These are phyloP conservation scores for Saururus chinensis DNA, from an alignment of 164 flowering plant species.

Conservation along the genomic window DNA sequence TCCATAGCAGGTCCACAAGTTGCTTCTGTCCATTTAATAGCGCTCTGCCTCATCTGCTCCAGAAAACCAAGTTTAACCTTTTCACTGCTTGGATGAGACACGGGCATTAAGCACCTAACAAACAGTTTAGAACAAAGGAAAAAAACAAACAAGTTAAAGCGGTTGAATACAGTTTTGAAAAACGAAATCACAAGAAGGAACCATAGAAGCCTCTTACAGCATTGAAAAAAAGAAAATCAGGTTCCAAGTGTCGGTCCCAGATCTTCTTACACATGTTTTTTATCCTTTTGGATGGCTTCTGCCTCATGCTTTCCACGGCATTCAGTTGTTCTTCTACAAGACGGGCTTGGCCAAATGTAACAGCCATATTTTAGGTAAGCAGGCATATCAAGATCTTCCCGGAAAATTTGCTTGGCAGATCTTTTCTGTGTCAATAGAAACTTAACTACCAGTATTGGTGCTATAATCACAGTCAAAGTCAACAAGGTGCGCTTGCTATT, in stretches of 20 bases:
- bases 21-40: conserved; percentile 72
- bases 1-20: conserved; percentile 98
- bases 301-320: conserved; percentile 63
- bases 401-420: conserved; percentile 4
- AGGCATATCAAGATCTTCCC: conserved; percentile 93
- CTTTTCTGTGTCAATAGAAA: no score
- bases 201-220: conserved; percentile 50
- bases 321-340: conserved; percentile 56
- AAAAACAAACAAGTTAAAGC: conserved; percentile 1
- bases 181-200: background rate
- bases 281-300: conserved; percentile 47
- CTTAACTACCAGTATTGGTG: no score
- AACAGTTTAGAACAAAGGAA: conserved; percentile 8
- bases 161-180: background rate
- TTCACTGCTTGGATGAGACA: conserved; percentile 72
- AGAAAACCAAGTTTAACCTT: conserved; percentile 87
- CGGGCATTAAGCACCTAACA: conserved; percentile 78
- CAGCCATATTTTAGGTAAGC: conserved; percentile 76
- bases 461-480: no score
- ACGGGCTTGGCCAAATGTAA: conserved; percentile 94
- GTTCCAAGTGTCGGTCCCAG: conserved; percentile 92
- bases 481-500: no score
- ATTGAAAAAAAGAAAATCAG: conserved; percentile 83
- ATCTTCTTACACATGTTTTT: conserved; percentile 37
- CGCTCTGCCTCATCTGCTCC: conserved; percentile 54